These are phyloP conservation scores for Fusarium nygamai DNA, from an alignment of 2,329 filamentous ascomycete species.

Conservation along the genomic window DNA sequence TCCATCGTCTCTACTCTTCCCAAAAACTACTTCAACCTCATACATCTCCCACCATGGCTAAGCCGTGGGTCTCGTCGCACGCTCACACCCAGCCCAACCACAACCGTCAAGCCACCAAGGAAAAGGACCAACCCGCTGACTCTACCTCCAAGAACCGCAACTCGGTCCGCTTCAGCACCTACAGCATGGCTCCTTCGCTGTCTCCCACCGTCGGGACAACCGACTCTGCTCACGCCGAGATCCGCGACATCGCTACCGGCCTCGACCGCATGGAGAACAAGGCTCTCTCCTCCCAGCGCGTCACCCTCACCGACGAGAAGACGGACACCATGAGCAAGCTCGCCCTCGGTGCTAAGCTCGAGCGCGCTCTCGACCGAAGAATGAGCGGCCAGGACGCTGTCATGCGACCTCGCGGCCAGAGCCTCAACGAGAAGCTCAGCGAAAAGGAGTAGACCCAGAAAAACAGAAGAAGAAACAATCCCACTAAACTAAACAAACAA, in stretches of 20 bases:
- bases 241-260: slow-evolving; percentile 77
- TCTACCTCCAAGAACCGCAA: slow-evolving; percentile 56
- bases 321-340: slow-evolving; percentile 84
- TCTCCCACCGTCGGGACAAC: slow-evolving; percentile 64
- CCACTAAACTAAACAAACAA: slow-evolving; percentile 10
- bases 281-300: slow-evolving; percentile 80
- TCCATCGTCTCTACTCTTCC: slow-evolving; percentile 1
- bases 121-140: slow-evolving; percentile 30
- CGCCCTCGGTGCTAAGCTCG: slow-evolving; percentile 88
- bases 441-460: slow-evolving; percentile 32
- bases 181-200: slow-evolving; percentile 69
- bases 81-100: slow-evolving; percentile 28
- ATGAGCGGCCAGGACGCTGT: slow-evolving; percentile 92
- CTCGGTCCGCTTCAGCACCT: slow-evolving; percentile 68
- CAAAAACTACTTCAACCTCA: slow-evolving; percentile 6
- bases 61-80: slow-evolving; percentile 31
- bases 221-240: slow-evolving; percentile 67
- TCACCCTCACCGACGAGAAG: slow-evolving; percentile 79
- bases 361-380: slow-evolving; percentile 84
- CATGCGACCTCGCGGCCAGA: slow-evolving; percentile 69
- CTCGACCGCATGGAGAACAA: slow-evolving; percentile 92
- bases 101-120: slow-evolving; percentile 20
- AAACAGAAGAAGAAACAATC: neutral
- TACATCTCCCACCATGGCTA: slow-evolving; percentile 31
- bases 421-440: slow-evolving; percentile 49